These are phyloP conservation scores for Volvariella volvacea DNA, from an alignment of 1,284 basidiomycete species.

Conservation along the genomic window DNA sequence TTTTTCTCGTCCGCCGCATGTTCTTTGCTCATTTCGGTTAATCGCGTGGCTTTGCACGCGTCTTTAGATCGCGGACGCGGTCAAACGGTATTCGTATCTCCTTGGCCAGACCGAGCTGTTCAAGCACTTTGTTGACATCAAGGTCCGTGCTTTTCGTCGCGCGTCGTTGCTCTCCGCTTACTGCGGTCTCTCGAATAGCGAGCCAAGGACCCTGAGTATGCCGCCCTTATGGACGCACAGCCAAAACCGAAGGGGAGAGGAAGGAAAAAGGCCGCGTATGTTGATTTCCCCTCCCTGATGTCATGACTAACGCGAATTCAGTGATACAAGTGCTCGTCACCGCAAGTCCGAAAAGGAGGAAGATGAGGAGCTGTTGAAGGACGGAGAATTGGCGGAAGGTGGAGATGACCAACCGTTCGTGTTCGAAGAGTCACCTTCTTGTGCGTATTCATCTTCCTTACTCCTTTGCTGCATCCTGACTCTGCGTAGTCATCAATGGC, in stretches of 20 bases:
- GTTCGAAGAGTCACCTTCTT: slow-evolving; percentile 88
- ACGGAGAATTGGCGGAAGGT: slow-evolving; percentile 73
- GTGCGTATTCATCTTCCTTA: slow-evolving; percentile 31
- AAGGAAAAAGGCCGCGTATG: slow-evolving; percentile 72
- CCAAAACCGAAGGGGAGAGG: slow-evolving; percentile 77
- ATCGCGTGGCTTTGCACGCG: neutral
- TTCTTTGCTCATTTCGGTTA: slow-evolving; percentile 10
- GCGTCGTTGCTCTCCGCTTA: neutral
- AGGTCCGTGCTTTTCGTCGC: slow-evolving; percentile 40
- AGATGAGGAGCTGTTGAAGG: slow-evolving; percentile 91
- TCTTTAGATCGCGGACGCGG: slow-evolving; percentile 80
- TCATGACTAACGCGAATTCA: slow-evolving; percentile 19
- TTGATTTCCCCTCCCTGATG: slow-evolving; percentile 11
- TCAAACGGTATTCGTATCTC: slow-evolving; percentile 92
- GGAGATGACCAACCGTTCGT: slow-evolving; percentile 85
- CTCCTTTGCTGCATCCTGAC: slow-evolving; percentile 5
- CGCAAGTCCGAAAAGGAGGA: slow-evolving; percentile 98
- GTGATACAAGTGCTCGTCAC: slow-evolving; percentile 75
- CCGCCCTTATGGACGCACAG: slow-evolving; percentile 80
- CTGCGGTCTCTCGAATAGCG: slow-evolving; percentile 38
- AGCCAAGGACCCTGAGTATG: slow-evolving; percentile 92
- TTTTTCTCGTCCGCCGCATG: slow-evolving; percentile 4
- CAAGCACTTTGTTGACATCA: slow-evolving; percentile 93
- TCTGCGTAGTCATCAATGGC: slow-evolving; percentile 71
- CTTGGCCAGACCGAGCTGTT: slow-evolving; percentile 95